Evolutionary conservation across 495 filamentous ascomycete genomes (phyloP).

Genomic region (Daldinia childiae): DNA sequence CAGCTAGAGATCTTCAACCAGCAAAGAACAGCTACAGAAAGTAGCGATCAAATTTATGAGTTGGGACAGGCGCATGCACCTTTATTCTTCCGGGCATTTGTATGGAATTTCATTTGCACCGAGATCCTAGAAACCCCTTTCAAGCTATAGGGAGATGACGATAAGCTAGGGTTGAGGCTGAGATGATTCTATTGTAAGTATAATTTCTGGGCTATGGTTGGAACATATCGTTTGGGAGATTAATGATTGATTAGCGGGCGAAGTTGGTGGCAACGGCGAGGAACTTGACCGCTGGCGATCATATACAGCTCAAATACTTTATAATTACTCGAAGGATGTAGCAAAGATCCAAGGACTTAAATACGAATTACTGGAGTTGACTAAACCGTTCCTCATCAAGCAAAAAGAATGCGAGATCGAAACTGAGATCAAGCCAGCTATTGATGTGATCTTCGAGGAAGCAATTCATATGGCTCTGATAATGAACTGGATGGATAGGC

Average conservation of each 20-base stretch:
- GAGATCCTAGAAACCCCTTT: slow-evolving; percentile 13
- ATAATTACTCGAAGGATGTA: not conserved
- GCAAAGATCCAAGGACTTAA: not conserved
- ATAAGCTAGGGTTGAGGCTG: too few relatives aligned
- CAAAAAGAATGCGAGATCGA: not conserved
- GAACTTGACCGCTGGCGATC: not conserved
- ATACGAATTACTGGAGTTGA: not conserved
- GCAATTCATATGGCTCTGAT: too few relatives aligned
- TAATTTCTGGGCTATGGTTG: too few relatives aligned
- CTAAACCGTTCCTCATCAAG: not conserved
- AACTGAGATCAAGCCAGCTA: too few relatives aligned
- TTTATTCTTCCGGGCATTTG: slow-evolving; percentile 5
- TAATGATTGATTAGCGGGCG: not conserved
- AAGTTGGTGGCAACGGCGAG: not conserved
- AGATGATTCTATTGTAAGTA: too few relatives aligned
- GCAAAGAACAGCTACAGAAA: not conserved
- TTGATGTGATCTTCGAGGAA: too few relatives aligned
- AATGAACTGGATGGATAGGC: too few relatives aligned
- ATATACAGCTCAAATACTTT: not conserved
- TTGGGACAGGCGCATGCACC: not conserved
- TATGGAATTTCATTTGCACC: slow-evolving; percentile 9
- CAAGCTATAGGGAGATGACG: not conserved
- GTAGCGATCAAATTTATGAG: too few relatives aligned
- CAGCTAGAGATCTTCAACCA: not conserved
- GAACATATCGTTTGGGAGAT: too few relatives aligned